Percentiles rank a stretch among this genome's conserved stretches.
Evolutionary conservation across 2,329 filamentous ascomycete species (phyloP).

Genomic region (Fusarium verrucosum): DNA sequence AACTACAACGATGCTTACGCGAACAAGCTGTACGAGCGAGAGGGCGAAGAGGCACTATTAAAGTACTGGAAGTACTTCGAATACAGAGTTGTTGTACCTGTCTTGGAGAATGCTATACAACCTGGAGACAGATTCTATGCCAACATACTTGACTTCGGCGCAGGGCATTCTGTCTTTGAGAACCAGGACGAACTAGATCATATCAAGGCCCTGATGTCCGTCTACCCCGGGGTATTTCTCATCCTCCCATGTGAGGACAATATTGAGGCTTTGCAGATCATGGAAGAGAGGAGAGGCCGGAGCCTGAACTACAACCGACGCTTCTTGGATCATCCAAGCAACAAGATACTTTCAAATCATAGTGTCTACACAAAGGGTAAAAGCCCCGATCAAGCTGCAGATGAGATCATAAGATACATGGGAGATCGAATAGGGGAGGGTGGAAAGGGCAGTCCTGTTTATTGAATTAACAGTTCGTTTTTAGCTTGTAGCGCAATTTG

Average conservation of each 20-base stretch:
- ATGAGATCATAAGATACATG: background rate
- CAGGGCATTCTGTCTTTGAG: background rate
- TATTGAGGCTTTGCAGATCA: background rate
- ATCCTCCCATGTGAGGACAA: background rate
- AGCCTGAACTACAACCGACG: background rate
- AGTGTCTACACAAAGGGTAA: background rate
- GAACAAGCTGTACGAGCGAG: background rate
- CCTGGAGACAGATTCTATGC: background rate
- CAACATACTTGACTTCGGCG: background rate
- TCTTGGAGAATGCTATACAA: background rate
- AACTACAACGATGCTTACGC: fast-evolving
- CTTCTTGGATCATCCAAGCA: background rate
- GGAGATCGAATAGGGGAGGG: too few species aligned
- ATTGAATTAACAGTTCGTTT: too few species aligned
- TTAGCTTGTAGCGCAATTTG: too few species aligned
- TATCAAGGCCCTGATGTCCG: fast-evolving
- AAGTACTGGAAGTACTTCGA: background rate
- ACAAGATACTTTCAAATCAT: background rate
- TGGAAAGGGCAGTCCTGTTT: too few species aligned
- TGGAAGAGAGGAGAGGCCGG: background rate
- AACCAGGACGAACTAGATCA: background rate
- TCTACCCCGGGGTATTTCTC: background rate
- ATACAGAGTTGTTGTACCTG: background rate
- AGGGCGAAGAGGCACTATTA: background rate
- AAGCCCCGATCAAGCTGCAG: fast-evolving